Base-by-base conservation (phyloP, 192 early-diverging fungal genomes). In the Backusella mclennaniae region DNA sequence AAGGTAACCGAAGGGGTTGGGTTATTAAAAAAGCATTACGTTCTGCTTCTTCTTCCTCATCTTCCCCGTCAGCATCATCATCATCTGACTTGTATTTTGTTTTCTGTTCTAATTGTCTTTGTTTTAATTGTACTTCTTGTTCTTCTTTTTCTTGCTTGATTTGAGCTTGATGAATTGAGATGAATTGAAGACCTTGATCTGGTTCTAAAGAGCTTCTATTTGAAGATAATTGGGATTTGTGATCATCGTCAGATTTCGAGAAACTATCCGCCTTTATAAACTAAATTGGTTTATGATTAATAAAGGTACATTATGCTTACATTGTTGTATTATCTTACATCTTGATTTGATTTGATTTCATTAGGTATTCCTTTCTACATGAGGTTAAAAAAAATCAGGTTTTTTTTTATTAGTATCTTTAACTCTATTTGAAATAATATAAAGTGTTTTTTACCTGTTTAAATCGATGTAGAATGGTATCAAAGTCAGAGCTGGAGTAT, bases 401-500 rank as follows among this genome's bases (percentile, higher is more conserved):
- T 74, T 74, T 33, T 73, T 73, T 33, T 11, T 71, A 82, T 66
- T 73, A 79, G 14, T 87, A 82, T 36, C 79, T 75, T 69, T 80
- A 80, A 80, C 79, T 56, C 42, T 44, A 44, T 44, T 44, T 44
- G 42, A 44, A 44, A 17, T 44, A 17, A 17, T 17, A 17, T 44
- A 44, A 5, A 44, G 5, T 44, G 12, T 15, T 44, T 44, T 44
- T 44, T 77, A 84, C 87, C 84, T 94, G 93, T 33, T 96, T 96
- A 82, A 97, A 98, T 52, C 92, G 91, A 83, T 96, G 85, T 69
- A 98, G 81, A 44, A 98, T 94, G 67, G 90, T 89, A 83, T 98
- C 95, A 85, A 98, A 97, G 76, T 98, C 95, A 36, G 93, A 91
- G 15, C 90, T 92, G 0, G 94, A 90, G 78, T 95, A 97, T 81